A percentile compares a stretch with the other conserved stretches of the same genome.
Conservation (phyloP, 2,329 filamentous ascomycete species). For the Aspergillus sojae region DNA sequence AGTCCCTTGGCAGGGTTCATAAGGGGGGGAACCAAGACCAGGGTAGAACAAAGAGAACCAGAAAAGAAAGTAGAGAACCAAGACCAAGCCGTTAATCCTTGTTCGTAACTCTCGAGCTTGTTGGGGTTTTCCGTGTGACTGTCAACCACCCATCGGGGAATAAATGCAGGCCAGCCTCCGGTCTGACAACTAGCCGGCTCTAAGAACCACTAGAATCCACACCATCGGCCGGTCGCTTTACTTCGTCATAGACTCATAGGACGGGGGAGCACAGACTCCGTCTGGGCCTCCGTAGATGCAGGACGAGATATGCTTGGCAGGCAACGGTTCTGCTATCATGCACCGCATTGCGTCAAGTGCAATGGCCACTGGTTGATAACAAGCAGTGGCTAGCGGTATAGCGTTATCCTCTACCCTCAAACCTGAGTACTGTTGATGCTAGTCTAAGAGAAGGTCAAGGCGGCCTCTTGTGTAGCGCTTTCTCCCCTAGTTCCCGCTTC, state of each 20-base stretch:
- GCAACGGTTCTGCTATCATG: conserved; percentile 12
- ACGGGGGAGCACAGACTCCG: conserved; percentile 19
- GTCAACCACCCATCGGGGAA: not conserved
- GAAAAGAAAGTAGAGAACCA: not conserved
- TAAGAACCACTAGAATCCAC: not conserved
- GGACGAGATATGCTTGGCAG: conserved; percentile 18
- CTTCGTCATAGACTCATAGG: not conserved
- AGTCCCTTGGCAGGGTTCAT: not conserved
- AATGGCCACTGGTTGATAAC: conserved; percentile 1
- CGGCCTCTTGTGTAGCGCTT: conserved; percentile 3
- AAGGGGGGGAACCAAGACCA: not conserved
- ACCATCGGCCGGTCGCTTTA: conserved; percentile 13
- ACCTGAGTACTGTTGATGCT: not conserved
- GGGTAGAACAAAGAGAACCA: not conserved
- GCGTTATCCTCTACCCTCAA: not conserved
- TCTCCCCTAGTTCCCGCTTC: not conserved
- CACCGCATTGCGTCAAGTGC: conserved; percentile 19
- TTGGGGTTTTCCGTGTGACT: not conserved
- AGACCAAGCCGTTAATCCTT: conserved; percentile 5
- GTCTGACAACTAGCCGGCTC: not conserved
- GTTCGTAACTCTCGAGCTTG: conserved; percentile 5
- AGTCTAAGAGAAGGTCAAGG: conserved; percentile 3
- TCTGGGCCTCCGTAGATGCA: conserved; percentile 18
- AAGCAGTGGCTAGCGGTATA: not conserved
- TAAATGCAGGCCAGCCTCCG: not conserved